Evolutionary conservation across 805 yeast species (phyloP).

Genomic region (Diddensiella transvaalensis): DNA sequence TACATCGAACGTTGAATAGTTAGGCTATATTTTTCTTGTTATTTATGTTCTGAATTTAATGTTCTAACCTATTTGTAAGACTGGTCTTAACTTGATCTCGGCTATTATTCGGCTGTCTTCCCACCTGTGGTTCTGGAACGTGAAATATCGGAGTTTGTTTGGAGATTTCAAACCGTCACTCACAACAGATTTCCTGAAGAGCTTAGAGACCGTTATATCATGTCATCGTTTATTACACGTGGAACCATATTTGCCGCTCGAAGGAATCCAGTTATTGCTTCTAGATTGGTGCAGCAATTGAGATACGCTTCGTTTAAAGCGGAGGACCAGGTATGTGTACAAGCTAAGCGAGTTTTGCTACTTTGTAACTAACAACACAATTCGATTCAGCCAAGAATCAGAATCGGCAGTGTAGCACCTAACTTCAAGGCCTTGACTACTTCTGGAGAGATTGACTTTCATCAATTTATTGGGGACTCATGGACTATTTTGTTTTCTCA

Average conservation of each 20-base stretch:
- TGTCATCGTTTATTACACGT: background rate
- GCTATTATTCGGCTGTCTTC: too few species aligned
- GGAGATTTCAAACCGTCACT: too few species aligned
- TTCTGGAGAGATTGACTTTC: slow-evolving; percentile 79
- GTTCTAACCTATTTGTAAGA: too few species aligned
- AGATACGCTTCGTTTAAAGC: slow-evolving; percentile 11
- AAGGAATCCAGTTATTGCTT: background rate
- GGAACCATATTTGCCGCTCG: background rate
- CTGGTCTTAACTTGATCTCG: too few species aligned
- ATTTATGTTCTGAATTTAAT: too few species aligned
- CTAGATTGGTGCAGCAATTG: slow-evolving; percentile 1
- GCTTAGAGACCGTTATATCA: too few species aligned
- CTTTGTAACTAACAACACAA: background rate
- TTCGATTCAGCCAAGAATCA: slow-evolving; percentile 40
- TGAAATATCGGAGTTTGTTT: too few species aligned
- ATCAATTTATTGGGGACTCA: slow-evolving; percentile 76
- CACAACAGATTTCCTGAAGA: too few species aligned
- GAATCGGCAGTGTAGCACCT: slow-evolving; percentile 86
- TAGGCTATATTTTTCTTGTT: too few species aligned
- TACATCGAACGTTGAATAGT: too few species aligned
- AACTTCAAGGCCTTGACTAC: slow-evolving; percentile 82
- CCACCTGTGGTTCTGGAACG: too few species aligned
- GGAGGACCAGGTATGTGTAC: slow-evolving; percentile 11
- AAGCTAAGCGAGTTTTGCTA: background rate
- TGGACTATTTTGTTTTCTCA: slow-evolving; percentile 91